Conservation (phyloP, 306 rosid genomes). For the Cucurbita ficifolia region DNA sequence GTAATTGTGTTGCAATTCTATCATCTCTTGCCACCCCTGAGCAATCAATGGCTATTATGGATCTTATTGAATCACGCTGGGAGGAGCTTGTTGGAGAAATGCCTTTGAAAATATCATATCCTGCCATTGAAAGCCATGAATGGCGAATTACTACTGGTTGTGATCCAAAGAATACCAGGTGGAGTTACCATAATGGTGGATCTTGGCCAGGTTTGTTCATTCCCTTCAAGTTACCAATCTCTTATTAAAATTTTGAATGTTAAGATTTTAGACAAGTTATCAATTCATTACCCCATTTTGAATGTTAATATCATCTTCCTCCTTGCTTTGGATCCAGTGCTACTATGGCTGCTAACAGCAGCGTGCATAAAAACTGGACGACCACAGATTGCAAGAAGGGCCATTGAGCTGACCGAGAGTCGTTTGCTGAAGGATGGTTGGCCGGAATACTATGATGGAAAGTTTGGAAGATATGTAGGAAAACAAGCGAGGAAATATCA, state of each 20-base stretch:
- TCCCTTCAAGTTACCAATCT: no score
- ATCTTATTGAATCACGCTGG: slow-evolving; percentile 16
- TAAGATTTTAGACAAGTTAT: no score
- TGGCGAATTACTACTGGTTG: slow-evolving; percentile 14
- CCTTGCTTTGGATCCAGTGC: not conserved
- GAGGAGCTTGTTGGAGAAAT: slow-evolving; percentile 15
- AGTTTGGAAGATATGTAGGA: slow-evolving; percentile 1
- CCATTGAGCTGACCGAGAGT: slow-evolving; percentile 5
- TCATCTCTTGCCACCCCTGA: slow-evolving; percentile 16
- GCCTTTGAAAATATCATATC: slow-evolving; percentile 13
- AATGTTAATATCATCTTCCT: not conserved
- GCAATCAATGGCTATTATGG: slow-evolving; percentile 15
- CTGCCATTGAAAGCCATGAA: slow-evolving; percentile 13
- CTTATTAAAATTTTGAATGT: no score
- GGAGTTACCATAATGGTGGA: slow-evolving; percentile 18
- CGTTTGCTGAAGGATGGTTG: slow-evolving; percentile 7
- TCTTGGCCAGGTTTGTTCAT: slow-evolving; percentile 12
- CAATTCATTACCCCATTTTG: no score
- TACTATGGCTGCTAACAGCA: slow-evolving; percentile 9
- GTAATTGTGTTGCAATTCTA: slow-evolving; percentile 14
- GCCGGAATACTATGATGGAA: slow-evolving; percentile 6
- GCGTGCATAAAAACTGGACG: slow-evolving; percentile 9
- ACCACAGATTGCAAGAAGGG: slow-evolving; percentile 6
- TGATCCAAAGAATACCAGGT: slow-evolving; percentile 16
- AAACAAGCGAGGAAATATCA: slow-evolving; percentile 8